A percentile compares a stretch with the other conserved stretches of the same genome.
Evolutionary conservation across 805 yeast genomes (phyloP).

Genomic region (Barnettozyma sucrosica): DNA sequence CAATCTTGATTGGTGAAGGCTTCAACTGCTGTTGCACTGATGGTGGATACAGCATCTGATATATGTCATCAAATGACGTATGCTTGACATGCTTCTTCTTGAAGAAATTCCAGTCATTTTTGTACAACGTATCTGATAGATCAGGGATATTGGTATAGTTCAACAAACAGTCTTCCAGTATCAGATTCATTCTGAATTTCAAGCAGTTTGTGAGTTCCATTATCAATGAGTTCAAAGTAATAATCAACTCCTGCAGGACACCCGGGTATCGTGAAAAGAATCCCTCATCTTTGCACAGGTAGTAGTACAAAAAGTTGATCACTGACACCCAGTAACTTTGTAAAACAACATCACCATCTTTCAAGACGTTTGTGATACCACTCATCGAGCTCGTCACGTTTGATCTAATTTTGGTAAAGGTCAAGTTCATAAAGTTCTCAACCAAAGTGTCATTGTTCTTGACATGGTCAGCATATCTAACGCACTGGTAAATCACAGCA

Average conservation of each 20-base stretch:
- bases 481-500: conserved; percentile 59
- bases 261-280: conserved; percentile 51
- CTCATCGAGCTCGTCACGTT: conserved; percentile 56
- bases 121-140: conserved; percentile 67
- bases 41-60: conserved; percentile 80
- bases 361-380: conserved; percentile 43
- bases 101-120: conserved; percentile 63
- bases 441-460: conserved; percentile 51
- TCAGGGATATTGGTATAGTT: conserved; percentile 83
- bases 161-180: conserved; percentile 62
- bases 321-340: conserved; percentile 88
- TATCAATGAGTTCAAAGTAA: conserved; percentile 51
- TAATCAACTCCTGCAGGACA: conserved; percentile 52
- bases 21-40: conserved; percentile 69
- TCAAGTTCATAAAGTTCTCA: conserved; percentile 52
- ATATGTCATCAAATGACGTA: conserved; percentile 65
- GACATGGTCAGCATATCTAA: conserved; percentile 60
- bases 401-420: conserved; percentile 55
- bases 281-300: conserved; percentile 59
- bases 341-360: conserved; percentile 56
- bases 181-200: conserved; percentile 48
- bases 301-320: conserved; percentile 70
- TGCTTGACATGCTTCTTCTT: conserved; percentile 33
- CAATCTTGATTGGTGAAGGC: conserved; percentile 83
- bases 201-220: conserved; percentile 64